Conservation (phyloP, 139 green algal species). For the Chlorella sorokiniana region DNA sequence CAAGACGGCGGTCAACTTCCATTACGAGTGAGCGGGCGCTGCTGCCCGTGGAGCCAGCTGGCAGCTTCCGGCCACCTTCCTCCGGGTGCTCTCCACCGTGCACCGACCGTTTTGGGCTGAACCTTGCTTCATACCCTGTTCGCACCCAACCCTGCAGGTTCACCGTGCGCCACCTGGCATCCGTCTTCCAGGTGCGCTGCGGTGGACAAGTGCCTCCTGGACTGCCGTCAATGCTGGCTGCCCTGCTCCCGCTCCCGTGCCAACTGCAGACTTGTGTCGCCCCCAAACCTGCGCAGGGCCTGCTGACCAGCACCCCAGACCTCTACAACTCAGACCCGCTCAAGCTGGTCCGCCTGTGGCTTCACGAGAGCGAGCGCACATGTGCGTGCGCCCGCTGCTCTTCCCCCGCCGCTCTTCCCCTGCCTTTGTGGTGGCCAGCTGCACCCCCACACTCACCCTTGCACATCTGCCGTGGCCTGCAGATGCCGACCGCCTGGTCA, state of each 20-base stretch:
- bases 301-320: neutral
- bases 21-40: conserved; percentile 86
- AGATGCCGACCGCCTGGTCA: conserved; percentile 24
- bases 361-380: conserved; percentile 89
- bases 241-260: neutral
- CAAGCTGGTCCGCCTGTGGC: conserved; percentile 87
- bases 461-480: neutral
- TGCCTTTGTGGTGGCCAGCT: neutral
- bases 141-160: conserved; percentile 61
- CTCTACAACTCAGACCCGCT: conserved; percentile 61
- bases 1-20: conserved; percentile 92
- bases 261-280: neutral
- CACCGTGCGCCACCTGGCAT: conserved; percentile 84
- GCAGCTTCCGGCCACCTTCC: neutral
- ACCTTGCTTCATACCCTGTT: too few species aligned
- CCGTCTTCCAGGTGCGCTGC: conserved; percentile 82
- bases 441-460: neutral
- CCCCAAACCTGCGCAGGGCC: neutral
- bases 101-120: too few species aligned
- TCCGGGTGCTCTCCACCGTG: neutral
- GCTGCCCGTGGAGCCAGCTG: neutral
- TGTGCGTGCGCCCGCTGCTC: conserved; percentile 53
- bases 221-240: too few species aligned
- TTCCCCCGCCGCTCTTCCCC: neutral
- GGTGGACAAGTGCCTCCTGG: too few species aligned